Evolutionary conservation across 805 yeast species (phyloP), one percentile per base, ranked within the genome.

Genomic region (Pichia phayaonensis): DNA sequence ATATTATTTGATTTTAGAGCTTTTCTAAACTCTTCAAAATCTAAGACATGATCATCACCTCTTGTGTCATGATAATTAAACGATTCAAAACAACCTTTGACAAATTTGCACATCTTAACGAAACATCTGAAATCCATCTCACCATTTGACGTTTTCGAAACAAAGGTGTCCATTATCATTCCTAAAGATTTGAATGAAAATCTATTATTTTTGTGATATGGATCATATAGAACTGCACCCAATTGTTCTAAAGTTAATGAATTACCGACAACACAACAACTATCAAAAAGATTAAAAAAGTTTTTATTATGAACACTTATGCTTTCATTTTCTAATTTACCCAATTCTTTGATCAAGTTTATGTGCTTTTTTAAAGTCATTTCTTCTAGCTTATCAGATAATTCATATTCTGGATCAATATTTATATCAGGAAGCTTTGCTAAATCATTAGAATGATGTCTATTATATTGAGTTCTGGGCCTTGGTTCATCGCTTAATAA

Each of bases 41-140:
- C 63, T 26, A 66, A 50, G 26, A 49, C 48, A 40, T 61, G 60
- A 48, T 65, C 66, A 13, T 26, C 18, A n/a, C 49, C 47, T 15
- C 50, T 34, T 2, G 48, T 49, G 50, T 66, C 69, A 49, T 64
- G 61, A 51, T 54, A 60, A 22, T 55, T 57, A 50, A 66, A 66
- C 15, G 66, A 62, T 3, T 56, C 60, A 47, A 54, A 60, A 52
- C 68, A 66, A 3, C 68, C 68, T 48, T 65, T 62, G 21, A 65
- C 34, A 47, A 66, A 66, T n/a, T 48, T 51, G 43, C 63, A 58
- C 47, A 66, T 41, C n/a, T 55, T 56, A 21, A 66, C 56, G 46
- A 66, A 66, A 27, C 56, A 55, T 22, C 63, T 53, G 27, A 61
- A 63, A 50, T 63, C 63, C 26, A 63, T 39, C 26, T 58, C 58